Conservation (phyloP, 495 filamentous ascomycete genomes). For the Daldinia vernicosa region DNA sequence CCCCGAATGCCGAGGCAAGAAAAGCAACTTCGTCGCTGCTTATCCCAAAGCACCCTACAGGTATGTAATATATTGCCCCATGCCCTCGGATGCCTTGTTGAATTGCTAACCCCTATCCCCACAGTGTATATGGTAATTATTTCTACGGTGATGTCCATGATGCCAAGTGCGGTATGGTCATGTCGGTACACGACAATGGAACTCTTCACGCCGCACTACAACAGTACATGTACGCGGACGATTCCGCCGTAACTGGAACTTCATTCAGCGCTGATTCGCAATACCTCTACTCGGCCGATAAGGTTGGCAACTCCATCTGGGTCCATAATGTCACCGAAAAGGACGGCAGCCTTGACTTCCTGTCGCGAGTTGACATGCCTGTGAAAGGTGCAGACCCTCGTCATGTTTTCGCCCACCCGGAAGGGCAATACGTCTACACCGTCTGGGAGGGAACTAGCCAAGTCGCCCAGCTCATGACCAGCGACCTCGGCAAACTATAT, state of each 20-base stretch:
- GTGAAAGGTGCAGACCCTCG: slow-evolving; percentile 28
- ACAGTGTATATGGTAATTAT: slow-evolving; percentile 45
- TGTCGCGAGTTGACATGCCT: slow-evolving; percentile 24
- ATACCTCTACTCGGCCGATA: slow-evolving; percentile 50
- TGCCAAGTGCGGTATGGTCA: slow-evolving; percentile 46
- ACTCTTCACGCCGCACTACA: slow-evolving; percentile 36
- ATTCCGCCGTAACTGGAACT: slow-evolving; percentile 49
- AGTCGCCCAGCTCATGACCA: slow-evolving; percentile 28
- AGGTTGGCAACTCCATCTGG: slow-evolving; percentile 48
- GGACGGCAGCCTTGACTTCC: slow-evolving; percentile 29
- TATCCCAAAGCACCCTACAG: slow-evolving; percentile 39
- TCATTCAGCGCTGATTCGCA: slow-evolving; percentile 33
- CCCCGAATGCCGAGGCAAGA: slow-evolving; percentile 54
- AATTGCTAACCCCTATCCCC: no score
- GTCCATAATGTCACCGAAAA: slow-evolving; percentile 43
- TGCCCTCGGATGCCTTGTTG: no score
- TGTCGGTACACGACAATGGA: slow-evolving; percentile 45
- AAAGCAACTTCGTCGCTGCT: slow-evolving; percentile 45
- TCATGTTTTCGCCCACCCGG: slow-evolving; percentile 43
- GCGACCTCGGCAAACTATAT: slow-evolving; percentile 14
- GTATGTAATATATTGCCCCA: neutral
- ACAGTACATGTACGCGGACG: slow-evolving; percentile 41
- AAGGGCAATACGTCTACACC: slow-evolving; percentile 45
- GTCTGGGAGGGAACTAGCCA: slow-evolving; percentile 45
- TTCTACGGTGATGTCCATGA: slow-evolving; percentile 43